Conservation (phyloP, 2,329 filamentous ascomycete genomes). For the Sporothrix protearum region DNA sequence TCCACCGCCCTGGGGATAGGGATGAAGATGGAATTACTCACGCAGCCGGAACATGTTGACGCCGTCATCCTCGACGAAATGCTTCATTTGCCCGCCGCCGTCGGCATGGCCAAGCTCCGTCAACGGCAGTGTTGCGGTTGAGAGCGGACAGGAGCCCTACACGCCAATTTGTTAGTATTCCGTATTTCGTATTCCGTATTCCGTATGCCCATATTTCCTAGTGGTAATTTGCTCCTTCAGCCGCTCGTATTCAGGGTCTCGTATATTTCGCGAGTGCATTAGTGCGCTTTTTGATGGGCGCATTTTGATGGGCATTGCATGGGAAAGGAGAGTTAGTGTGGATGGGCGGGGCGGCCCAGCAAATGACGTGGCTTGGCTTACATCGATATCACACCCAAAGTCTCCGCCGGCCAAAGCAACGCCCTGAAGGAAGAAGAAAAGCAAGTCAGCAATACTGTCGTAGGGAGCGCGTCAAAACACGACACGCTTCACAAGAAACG, state of each 20-base stretch:
- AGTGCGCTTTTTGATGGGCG: neutral
- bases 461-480: neutral
- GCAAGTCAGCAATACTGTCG: conserved; percentile 50
- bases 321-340: neutral
- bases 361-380: conserved; percentile 23
- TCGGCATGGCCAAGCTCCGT: conserved; percentile 34
- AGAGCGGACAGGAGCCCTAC: conserved; percentile 38
- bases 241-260: conserved; percentile 13
- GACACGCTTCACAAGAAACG: neutral
- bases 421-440: conserved; percentile 19
- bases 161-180: neutral
- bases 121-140: conserved; percentile 35
- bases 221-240: neutral
- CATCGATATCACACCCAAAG: conserved; percentile 44
- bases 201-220: no score
- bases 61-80: conserved; percentile 52
- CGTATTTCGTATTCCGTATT: neutral
- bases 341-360: neutral
- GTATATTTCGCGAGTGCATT: conserved; percentile 8
- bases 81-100: conserved; percentile 50
- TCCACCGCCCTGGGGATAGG: neutral
- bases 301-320: neutral
- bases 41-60: conserved; percentile 56
- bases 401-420: conserved; percentile 45
- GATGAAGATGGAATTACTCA: neutral